Conservation (phyloP, 2,329 filamentous ascomycete genomes). For the Monilinia fructigena region DNA sequence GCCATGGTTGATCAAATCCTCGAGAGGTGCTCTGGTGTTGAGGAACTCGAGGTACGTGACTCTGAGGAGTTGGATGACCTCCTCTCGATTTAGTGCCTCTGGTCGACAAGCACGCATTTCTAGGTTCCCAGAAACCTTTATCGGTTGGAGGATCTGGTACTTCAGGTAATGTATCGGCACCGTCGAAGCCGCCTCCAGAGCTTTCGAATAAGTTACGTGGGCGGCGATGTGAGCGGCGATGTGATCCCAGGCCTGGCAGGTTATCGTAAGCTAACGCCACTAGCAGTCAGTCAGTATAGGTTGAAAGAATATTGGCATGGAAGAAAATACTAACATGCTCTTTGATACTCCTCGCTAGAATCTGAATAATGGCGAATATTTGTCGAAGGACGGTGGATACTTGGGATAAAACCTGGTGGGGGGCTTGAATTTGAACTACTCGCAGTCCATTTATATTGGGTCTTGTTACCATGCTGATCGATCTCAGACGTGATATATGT, state of each 20-base stretch:
- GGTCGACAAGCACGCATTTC: neutral
- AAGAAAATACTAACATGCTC: conserved; percentile 6
- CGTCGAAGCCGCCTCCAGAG: conserved; percentile 10
- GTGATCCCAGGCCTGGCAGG: conserved; percentile 3
- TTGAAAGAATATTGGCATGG: neutral
- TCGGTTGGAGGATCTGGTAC: conserved; percentile 10
- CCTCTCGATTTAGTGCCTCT: neutral
- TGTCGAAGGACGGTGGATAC: neutral
- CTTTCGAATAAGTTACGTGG: neutral
- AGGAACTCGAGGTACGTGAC: neutral
- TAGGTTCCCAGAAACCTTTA: conserved; percentile 1
- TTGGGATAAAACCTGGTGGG: neutral
- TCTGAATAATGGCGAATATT: neutral
- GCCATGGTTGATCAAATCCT: neutral
- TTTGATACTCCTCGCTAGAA: conserved; percentile 12
- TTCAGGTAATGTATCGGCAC: neutral
- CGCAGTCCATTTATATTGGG: neutral
- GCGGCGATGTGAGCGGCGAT: neutral
- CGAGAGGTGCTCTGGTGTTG: conserved; percentile 16
- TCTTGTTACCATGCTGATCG: conserved; percentile 11
- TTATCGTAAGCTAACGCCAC: conserved; percentile 6
- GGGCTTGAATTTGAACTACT: conserved; percentile 16
- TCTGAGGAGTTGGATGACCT: neutral
- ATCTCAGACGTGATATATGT: conserved; percentile 4
- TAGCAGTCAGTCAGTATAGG: neutral